Percentiles rank a stretch among this genome's conserved stretches.
Evolutionary conservation across 2,329 filamentous ascomycete genomes (phyloP).

Genomic region (Elsinoe batatas): DNA sequence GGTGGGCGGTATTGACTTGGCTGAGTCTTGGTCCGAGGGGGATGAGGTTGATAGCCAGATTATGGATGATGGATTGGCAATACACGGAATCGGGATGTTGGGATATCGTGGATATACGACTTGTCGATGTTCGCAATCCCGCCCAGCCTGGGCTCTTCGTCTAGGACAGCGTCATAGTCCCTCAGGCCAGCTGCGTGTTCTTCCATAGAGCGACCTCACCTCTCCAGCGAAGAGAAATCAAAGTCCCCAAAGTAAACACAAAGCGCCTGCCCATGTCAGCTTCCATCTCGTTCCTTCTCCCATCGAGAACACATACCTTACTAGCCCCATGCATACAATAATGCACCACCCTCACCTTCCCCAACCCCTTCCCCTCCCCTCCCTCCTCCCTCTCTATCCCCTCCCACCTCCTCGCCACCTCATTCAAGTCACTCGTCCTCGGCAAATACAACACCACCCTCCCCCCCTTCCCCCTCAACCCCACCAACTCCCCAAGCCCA

Average conservation of each 20-base stretch:
- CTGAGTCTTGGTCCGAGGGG: too few species aligned
- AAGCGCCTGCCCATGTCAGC: conserved; percentile 34
- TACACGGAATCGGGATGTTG: too few species aligned
- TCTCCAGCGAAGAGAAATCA: conserved; percentile 22
- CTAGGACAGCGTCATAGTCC: too few species aligned
- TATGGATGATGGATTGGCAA: too few species aligned
- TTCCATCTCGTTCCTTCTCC: neutral
- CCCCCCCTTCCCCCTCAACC: conserved; percentile 44
- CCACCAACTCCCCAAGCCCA: conserved; percentile 52
- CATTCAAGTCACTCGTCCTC: conserved; percentile 69
- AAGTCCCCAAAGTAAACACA: conserved; percentile 51
- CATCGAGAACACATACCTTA: conserved; percentile 46
- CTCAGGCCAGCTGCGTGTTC: too few species aligned
- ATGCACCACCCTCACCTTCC: conserved; percentile 67
- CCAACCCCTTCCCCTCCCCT: conserved; percentile 41
- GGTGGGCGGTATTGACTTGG: neutral
- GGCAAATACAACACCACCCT: conserved; percentile 71
- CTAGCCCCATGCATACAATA: conserved; percentile 88
- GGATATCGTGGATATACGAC: too few species aligned
- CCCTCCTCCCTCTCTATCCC: conserved; percentile 24
- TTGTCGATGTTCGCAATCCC: too few species aligned
- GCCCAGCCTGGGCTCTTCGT: too few species aligned
- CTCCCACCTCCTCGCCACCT: conserved; percentile 51
- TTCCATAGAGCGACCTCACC: neutral
- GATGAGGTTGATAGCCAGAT: too few species aligned